Evolutionary conservation across 1,284 basidiomycete species (phyloP).

Genomic region (Wolfiporia cocos): DNA sequence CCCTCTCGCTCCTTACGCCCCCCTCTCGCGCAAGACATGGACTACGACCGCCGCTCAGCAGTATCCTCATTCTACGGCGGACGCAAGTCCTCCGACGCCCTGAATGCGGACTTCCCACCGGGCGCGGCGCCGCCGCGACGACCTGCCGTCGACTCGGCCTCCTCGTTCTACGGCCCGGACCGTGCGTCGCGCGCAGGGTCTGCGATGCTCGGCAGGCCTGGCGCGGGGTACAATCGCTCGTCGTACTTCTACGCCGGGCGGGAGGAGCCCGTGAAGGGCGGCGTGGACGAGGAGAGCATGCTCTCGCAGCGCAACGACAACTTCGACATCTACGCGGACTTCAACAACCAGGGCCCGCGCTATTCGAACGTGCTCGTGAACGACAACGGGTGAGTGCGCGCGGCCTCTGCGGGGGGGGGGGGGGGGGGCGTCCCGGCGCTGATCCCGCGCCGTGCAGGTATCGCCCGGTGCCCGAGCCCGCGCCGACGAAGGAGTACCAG

Average conservation of each 20-base stretch:
- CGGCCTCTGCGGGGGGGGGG: too few species aligned
- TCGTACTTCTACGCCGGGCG: constrained; percentile 63
- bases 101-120: constrained; percentile 46
- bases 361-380: constrained; percentile 59
- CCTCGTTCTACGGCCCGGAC: constrained; percentile 47
- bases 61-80: constrained; percentile 73
- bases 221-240: constrained; percentile 63
- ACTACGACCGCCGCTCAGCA: constrained; percentile 62
- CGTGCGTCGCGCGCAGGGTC: constrained; percentile 36
- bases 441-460: constrained; percentile 41
- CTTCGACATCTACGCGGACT: constrained; percentile 88
- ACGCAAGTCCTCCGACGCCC: constrained; percentile 54
- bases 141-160: constrained; percentile 56
- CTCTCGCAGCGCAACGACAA: constrained; percentile 38
- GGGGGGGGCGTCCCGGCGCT: too few species aligned
- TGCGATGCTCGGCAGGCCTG: constrained; percentile 35
- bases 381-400: too few species aligned
- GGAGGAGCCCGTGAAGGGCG: constrained; percentile 68
- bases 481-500: constrained; percentile 30
- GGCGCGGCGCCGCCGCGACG: constrained; percentile 28
- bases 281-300: constrained; percentile 51
- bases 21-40: too few species aligned
- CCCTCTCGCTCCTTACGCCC: too few species aligned
- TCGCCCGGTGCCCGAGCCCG: constrained; percentile 34
- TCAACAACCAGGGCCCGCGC: constrained; percentile 81